Base-by-base conservation (phyloP, 345 rosid species). In the Zanthoxylum bungeanum region DNA sequence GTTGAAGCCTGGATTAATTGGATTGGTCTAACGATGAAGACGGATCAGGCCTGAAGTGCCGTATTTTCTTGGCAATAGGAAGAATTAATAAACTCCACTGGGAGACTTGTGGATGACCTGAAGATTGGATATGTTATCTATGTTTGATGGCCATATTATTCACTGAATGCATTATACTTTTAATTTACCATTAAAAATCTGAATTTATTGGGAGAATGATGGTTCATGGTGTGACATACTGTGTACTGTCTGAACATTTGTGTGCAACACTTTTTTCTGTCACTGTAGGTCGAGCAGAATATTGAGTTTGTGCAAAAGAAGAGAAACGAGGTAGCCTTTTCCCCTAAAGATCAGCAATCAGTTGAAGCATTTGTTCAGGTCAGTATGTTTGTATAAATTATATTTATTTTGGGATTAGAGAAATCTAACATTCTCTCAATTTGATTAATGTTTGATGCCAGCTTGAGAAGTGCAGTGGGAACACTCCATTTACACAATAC, bases 301-400 rank as follows among this genome's bases (percentile, higher is more conserved):
- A 60, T 88, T 33, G 92, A 88, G 70, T 92, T 81, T 82, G 88
- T 95, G 73, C 83, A 73, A 61, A 85, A 79, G 87, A 91, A 83
- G 78, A 89, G 98, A 85, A 97, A 92, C 28, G 98, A 89, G 24
- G 91, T 81, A 63, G 79, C 93, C 33, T 95, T 85, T 76, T 95
- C 98, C n/a, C 98, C 98, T n/a, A 91, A 82, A 70, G 97, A 95
- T 84, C 86, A 86, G 67, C 86, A 89, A 80, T 68, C 85, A 30
- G 83, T 75, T 28, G 99, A 89, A 61, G 70, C 88, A 36, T 95
- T 95, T 82, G 83, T 91, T 66, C 91, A 88, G 88, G 93, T 87
- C 49, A 76, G 67, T 6, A 71, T 46, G 40, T 40, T 50, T 50
- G 37, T 57, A 22, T 19, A 39, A 60, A 10, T 9, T 4, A 47